phyloP scores from a whole-genome alignment of 331 rosid species.

The Pyrus hybrid region DNA sequence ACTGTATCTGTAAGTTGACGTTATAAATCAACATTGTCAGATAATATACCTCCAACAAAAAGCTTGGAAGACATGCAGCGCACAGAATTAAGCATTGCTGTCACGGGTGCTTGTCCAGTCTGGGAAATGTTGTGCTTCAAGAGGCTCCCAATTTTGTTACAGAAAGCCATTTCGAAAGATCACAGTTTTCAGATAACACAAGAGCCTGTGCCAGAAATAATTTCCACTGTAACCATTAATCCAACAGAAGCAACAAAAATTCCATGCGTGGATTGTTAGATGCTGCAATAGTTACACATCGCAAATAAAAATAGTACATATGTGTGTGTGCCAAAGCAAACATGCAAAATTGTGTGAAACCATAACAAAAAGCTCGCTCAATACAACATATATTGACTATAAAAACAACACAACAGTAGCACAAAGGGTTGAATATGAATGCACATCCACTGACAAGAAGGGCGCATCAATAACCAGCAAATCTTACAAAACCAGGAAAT shows the following conservation, averaged over 20 bases:
- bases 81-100: constrained; percentile 50
- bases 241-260: neutral
- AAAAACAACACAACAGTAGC: neutral
- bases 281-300: neutral
- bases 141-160: constrained; percentile 41
- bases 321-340: neutral
- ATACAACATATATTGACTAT: neutral
- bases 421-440: neutral
- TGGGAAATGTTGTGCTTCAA: constrained; percentile 43
- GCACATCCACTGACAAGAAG: neutral
- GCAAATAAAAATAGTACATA: neutral
- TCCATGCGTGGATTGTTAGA: neutral
- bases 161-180: constrained; percentile 39
- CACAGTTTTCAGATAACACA: neutral
- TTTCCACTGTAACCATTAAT: neutral
- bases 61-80: constrained; percentile 80
- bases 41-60: constrained; percentile 54
- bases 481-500: neutral
- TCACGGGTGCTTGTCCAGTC: constrained; percentile 33
- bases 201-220: neutral
- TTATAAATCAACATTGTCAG: neutral
- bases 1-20: neutral
- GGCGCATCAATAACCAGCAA: neutral
- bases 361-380: neutral
- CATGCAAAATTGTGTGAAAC: neutral